Evolutionary conservation across 2,329 filamentous ascomycete genomes (phyloP).

Genomic region (Trichoderma koningii): DNA sequence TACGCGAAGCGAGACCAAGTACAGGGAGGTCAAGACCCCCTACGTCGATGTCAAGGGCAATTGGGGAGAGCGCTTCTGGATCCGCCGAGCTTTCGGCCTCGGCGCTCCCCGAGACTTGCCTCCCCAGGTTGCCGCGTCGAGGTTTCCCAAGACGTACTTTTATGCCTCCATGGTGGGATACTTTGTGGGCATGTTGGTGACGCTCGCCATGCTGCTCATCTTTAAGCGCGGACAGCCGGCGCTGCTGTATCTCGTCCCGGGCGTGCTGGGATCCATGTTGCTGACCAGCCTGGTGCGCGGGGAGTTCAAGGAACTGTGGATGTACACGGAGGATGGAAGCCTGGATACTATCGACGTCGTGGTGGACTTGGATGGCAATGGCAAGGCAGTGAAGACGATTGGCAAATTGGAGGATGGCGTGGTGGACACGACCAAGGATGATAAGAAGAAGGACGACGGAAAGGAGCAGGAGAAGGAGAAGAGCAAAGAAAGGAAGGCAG

Average conservation of each 20-base stretch:
- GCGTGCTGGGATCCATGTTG: constrained; percentile 76
- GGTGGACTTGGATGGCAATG: constrained; percentile 55
- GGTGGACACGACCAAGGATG: constrained; percentile 41
- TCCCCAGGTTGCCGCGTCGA: constrained; percentile 43
- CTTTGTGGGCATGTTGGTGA: constrained; percentile 72
- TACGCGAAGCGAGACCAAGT: constrained; percentile 44
- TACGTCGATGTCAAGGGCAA: constrained; percentile 65
- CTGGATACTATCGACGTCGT: constrained; percentile 58
- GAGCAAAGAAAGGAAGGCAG: constrained; percentile 28
- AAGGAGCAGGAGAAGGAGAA: constrained; percentile 30
- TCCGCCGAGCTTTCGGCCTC: constrained; percentile 41
- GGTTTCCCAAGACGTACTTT: constrained; percentile 86
- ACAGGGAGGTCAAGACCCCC: constrained; percentile 52
- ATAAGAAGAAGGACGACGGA: constrained; percentile 34
- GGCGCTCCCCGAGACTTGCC: constrained; percentile 34
- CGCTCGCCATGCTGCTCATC: constrained; percentile 73
- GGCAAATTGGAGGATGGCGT: constrained; percentile 44
- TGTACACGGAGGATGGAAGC: constrained; percentile 73
- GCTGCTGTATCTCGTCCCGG: constrained; percentile 87
- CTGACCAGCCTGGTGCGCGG: constrained; percentile 69
- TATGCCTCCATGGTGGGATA: constrained; percentile 76
- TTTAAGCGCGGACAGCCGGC: constrained; percentile 86
- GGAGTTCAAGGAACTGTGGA: constrained; percentile 75
- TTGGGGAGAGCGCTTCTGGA: constrained; percentile 88
- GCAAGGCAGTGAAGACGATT: constrained; percentile 48